phyloP scores from a whole-genome alignment of 352 stramenopile species.

The Globisporangium abappressorium region DNA sequence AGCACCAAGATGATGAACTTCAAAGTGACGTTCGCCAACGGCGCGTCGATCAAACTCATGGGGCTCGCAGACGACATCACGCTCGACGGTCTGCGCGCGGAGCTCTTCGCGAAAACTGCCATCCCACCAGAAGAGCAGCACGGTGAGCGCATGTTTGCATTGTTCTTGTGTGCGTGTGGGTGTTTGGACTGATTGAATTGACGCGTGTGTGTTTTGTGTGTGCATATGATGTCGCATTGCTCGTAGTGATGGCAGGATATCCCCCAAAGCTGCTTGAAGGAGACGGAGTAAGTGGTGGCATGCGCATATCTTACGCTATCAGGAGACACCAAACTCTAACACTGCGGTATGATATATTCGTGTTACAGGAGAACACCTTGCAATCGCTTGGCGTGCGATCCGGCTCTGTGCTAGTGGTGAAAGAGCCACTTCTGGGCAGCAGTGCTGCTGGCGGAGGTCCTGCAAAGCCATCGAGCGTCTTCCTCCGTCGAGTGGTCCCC shows the following conservation, averaged over 20 bases:
- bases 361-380: constrained; percentile 40
- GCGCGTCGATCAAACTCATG: constrained; percentile 71
- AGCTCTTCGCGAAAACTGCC: constrained; percentile 54
- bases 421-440: constrained; percentile 39
- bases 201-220: too few relatives aligned
- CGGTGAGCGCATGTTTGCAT: constrained; percentile 24
- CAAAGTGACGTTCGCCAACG: constrained; percentile 76
- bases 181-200: neutral
- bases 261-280: constrained; percentile 66
- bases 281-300: constrained; percentile 37
- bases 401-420: constrained; percentile 70
- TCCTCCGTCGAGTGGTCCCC: constrained; percentile 69
- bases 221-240: neutral
- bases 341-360: neutral
- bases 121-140: constrained; percentile 67
- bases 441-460: constrained; percentile 1
- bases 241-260: constrained; percentile 74
- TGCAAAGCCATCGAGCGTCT: constrained; percentile 39
- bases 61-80: constrained; percentile 56
- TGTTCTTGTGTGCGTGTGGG: constrained; percentile 4
- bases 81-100: constrained; percentile 47
- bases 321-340: neutral
- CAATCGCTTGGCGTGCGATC: constrained; percentile 53
- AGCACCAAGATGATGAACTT: constrained; percentile 32
- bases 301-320: neutral